Evolutionary conservation across 163 green algal genomes (phyloP).

Genomic region (Scenedesmus sp.): DNA sequence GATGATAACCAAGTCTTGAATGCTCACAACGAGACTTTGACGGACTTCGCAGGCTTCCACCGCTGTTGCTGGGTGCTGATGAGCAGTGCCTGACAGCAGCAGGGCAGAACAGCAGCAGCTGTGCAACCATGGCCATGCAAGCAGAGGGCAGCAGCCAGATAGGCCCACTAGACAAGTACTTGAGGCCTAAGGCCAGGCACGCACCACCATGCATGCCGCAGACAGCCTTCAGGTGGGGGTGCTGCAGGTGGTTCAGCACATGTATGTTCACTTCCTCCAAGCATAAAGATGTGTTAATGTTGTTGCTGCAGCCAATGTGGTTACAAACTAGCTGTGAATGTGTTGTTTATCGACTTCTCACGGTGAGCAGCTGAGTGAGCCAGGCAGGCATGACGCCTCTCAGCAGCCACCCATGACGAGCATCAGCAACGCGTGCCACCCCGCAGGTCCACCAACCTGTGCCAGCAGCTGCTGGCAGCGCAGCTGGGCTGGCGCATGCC

Average conservation of each 20-base stretch:
- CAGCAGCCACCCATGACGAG: neutral
- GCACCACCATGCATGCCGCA: neutral
- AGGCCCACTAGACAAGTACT: slow-evolving; percentile 2
- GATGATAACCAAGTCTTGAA: neutral
- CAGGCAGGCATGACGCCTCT: neutral
- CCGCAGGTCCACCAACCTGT: slow-evolving; percentile 4
- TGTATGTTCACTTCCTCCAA: neutral
- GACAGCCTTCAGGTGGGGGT: slow-evolving; percentile 9
- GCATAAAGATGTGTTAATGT: neutral
- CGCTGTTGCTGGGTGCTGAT: neutral
- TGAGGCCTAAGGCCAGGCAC: neutral
- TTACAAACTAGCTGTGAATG: too few species aligned
- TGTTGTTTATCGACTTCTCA: neutral
- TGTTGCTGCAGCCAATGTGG: neutral
- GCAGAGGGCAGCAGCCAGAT: neutral
- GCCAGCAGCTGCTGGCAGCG: slow-evolving; percentile 36
- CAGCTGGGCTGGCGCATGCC: slow-evolving; percentile 33
- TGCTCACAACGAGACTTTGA: neutral
- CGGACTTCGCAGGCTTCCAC: neutral
- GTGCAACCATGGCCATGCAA: neutral
- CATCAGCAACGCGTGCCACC: neutral
- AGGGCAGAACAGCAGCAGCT: neutral
- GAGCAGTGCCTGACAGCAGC: neutral
- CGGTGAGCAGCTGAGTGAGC: neutral
- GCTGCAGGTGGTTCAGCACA: neutral